These are phyloP conservation scores for Amphicarpaea edgeworthii DNA, from an alignment of 306 rosid species.

Conservation along the genomic window DNA sequence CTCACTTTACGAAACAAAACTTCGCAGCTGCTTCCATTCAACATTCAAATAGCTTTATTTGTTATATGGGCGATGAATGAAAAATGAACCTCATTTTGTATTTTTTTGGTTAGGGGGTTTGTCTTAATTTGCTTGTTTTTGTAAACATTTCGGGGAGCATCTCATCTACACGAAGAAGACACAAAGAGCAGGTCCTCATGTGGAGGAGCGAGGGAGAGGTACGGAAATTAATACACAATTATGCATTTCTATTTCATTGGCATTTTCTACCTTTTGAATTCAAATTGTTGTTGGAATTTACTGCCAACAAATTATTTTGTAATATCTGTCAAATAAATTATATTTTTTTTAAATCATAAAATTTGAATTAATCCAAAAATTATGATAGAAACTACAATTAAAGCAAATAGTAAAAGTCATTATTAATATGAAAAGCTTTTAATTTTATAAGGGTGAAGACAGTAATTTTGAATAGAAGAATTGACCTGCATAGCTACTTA, in stretches of 20 bases:
- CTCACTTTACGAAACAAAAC: background rate
- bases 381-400: too few relatives aligned
- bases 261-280: slow-evolving; percentile 18
- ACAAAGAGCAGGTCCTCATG: slow-evolving; percentile 37
- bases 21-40: slow-evolving; percentile 18
- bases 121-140: slow-evolving; percentile 42
- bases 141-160: slow-evolving; percentile 52
- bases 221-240: background rate
- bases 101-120: slow-evolving; percentile 17
- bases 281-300: background rate
- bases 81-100: slow-evolving; percentile 23
- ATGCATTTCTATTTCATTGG: slow-evolving; percentile 29
- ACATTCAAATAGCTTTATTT: slow-evolving; percentile 16
- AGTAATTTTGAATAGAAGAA: background rate
- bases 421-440: background rate
- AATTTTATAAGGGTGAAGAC: background rate
- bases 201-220: slow-evolving; percentile 37
- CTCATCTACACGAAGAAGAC: slow-evolving; percentile 20
- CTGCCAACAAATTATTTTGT: background rate
- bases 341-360: slow-evolving; percentile 4
- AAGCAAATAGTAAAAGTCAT: too few relatives aligned
- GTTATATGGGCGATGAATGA: slow-evolving; percentile 32
- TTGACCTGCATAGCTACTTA: background rate
- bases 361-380: background rate
- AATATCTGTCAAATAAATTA: background rate